These are phyloP conservation scores for Coemansia sp. DNA, from an alignment of 192 early-diverging fungal genomes.

Conservation along the genomic window DNA sequence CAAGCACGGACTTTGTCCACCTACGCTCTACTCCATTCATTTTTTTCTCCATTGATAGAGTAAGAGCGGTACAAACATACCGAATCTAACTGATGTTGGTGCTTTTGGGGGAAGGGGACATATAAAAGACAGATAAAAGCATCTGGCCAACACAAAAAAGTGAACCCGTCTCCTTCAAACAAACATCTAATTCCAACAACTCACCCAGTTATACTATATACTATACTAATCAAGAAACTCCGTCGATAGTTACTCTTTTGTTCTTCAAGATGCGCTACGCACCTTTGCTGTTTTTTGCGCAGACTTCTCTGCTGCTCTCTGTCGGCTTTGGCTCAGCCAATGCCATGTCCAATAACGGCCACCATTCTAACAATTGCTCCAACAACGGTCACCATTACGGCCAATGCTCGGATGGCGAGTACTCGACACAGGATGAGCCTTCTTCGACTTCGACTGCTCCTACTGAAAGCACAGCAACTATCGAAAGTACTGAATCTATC, in stretches of 20 bases:
- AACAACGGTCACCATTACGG: not conserved
- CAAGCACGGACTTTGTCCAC: not conserved
- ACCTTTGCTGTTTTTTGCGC: slow-evolving; percentile 11
- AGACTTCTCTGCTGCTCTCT: slow-evolving; percentile 4
- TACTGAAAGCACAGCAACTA: no score
- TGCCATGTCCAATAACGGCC: not conserved
- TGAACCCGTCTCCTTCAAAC: not conserved
- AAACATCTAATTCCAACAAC: not conserved
- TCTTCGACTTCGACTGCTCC: not conserved
- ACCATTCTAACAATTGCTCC: not conserved
- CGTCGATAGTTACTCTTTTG: not conserved
- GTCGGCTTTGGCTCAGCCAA: not conserved
- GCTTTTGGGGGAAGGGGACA: not conserved
- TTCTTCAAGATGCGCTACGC: slow-evolving; percentile 16
- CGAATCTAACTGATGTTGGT: no score
- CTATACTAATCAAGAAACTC: not conserved
- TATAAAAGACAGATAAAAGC: not conserved
- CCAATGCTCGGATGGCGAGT: not conserved
- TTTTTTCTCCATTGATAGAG: not conserved
- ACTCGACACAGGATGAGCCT: not conserved
- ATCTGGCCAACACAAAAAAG: no score
- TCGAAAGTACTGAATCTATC: no score
- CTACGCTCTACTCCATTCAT: not conserved
- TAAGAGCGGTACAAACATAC: no score
- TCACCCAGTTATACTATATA: no score